Evolutionary conservation across 768 basidiomycete genomes (phyloP), one percentile per base, ranked within the genome.

Genomic region (Artomyces pyxidatus): DNA sequence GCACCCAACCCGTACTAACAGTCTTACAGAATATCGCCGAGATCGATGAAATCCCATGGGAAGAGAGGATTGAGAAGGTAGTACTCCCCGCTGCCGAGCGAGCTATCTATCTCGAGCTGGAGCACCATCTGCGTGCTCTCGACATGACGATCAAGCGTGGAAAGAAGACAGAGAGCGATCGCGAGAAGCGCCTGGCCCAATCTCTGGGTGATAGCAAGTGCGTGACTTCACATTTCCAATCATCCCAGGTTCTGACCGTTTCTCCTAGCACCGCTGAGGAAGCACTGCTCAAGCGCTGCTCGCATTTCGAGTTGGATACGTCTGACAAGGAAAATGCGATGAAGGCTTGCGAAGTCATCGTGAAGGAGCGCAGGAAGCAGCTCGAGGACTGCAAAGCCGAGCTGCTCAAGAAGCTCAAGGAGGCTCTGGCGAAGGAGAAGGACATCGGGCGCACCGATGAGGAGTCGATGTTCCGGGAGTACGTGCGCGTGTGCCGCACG

Each of bases 41-140:
- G 68, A 97, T 96, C 48, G 92, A 93, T 52, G 94, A 97, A 67
- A 97, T 97, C 49, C 86, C 87, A 1, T 89, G 82, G 68, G 75
- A 75, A 0, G 76, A 74, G 51, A 71, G 85, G 48, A 67, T 82
- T 25, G 73, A 82, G 56, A 69, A 71, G 23, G 78, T 95, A 22
- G 67, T 76, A 37, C 80, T 95, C 8, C 93, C 94, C 11, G 91
- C 93, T 6, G 90, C 94, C 0, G 94, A 96, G 65, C 86, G 88
- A 7, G 89, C 92, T 0, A 92, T 97, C 53, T 96, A 97, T 64
- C 75, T 94, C 27, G 94, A 97, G 61, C 76, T 97, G 8, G 92
- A 95, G 56, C 94, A 97, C 56, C 88, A 95, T 60, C 70, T 97
- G 27, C 83, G 85, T 35, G 89, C 93, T 17, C 70, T 95, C 27